phyloP scores from a whole-genome alignment of 179 eudicot species.

The Silene vulgaris region DNA sequence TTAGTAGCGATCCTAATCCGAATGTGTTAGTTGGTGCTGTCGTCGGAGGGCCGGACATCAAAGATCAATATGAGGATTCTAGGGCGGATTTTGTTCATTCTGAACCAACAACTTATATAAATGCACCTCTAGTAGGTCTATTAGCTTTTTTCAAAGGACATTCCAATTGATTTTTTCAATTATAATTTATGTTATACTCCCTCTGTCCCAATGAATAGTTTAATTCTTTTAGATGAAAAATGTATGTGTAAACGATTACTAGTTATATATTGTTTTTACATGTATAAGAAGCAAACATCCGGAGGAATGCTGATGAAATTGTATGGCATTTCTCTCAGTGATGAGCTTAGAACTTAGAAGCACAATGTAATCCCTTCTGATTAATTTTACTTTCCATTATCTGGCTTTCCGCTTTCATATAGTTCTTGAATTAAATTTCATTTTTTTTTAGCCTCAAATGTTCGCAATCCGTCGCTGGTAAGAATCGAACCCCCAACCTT shows the following conservation, averaged over 20 bases:
- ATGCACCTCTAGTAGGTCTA: slow-evolving; percentile 62
- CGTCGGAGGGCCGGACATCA: slow-evolving; percentile 45
- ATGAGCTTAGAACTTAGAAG: background rate
- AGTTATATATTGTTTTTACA: background rate
- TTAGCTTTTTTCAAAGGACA: slow-evolving; percentile 38
- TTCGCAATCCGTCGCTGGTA: no score
- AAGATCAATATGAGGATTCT: slow-evolving; percentile 36
- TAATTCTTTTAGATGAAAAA: no score
- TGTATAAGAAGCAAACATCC: slow-evolving; percentile 7
- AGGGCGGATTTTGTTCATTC: slow-evolving; percentile 33
- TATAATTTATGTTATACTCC: background rate
- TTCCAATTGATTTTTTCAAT: slow-evolving; percentile 9
- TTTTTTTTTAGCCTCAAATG: no score
- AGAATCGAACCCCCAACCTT: no score
- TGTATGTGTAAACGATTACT: background rate
- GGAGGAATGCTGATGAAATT: slow-evolving; percentile 9
- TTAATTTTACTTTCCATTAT: no score
- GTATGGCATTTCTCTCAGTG: background rate
- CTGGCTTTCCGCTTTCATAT: no score
- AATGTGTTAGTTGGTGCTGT: slow-evolving; percentile 42
- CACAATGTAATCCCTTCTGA: no score
- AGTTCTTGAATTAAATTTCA: no score
- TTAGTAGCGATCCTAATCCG: slow-evolving; percentile 32
- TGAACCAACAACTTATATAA: slow-evolving; percentile 53
- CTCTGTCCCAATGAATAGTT: no score